Conservation (phyloP, 768 basidiomycete genomes). For the Naganishia kalamii region DNA sequence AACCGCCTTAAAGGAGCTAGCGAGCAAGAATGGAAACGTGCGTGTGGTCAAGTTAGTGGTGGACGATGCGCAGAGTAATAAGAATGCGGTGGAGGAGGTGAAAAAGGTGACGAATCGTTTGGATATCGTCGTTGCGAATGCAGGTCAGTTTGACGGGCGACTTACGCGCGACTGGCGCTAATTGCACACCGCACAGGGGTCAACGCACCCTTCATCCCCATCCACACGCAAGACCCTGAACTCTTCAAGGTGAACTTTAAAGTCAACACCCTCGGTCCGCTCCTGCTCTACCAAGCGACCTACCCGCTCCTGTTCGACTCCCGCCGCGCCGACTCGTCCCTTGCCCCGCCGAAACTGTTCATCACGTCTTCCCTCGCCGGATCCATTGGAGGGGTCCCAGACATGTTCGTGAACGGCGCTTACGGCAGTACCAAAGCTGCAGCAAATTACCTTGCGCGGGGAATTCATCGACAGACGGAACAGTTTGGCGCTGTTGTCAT, state of each 20-base stretch:
- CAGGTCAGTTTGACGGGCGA: constrained; percentile 20
- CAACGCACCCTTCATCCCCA: background rate
- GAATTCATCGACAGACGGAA: constrained; percentile 19
- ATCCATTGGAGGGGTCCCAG: background rate
- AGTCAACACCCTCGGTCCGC: constrained; percentile 24
- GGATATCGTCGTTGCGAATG: constrained; percentile 36
- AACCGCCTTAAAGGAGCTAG: constrained; percentile 15
- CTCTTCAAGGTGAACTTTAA: background rate
- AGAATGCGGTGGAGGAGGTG: constrained; percentile 27
- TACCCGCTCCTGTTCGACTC: constrained; percentile 14
- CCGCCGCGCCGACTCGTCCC: background rate
- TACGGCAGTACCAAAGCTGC: constrained; percentile 28
- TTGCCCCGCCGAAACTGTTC: background rate
- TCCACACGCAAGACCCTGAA: background rate
- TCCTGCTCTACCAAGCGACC: constrained; percentile 21
- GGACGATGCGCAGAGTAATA: constrained; percentile 26
- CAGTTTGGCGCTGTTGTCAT: background rate
- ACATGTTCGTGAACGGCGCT: background rate
- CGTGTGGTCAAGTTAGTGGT: constrained; percentile 28
- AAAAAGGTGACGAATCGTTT: constrained; percentile 29
- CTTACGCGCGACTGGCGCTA: background rate
- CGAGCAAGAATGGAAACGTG: constrained; percentile 1
- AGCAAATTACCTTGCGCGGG: constrained; percentile 22
- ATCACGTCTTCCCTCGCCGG: constrained; percentile 15
- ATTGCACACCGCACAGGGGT: too few species aligned